Evolutionary conservation across 305 asterid species (phyloP).

Genomic region (Fraxinus albicans): DNA sequence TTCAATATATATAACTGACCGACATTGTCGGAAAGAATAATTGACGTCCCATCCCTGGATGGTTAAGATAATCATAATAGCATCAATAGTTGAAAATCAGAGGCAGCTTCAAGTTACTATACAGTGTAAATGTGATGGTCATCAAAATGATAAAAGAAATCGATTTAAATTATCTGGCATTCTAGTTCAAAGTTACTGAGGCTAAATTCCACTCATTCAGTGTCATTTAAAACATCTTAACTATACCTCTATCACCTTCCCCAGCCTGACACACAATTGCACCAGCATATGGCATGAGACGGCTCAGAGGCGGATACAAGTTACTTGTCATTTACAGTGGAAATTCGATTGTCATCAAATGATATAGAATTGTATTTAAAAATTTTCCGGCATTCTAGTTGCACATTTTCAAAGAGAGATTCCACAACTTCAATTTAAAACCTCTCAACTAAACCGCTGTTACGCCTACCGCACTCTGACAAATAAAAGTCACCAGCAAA

Average conservation of each 20-base stretch:
- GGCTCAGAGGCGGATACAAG: neutral
- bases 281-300: slow-evolving; percentile 17
- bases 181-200: neutral
- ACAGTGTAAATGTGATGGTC: slow-evolving; percentile 10
- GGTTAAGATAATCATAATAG: slow-evolving; percentile 27
- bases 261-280: slow-evolving; percentile 11
- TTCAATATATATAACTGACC: slow-evolving; percentile 87
- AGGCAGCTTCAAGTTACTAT: slow-evolving; percentile 15
- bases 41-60: slow-evolving; percentile 96
- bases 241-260: slow-evolving; percentile 4
- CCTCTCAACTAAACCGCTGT: neutral
- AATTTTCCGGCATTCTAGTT: neutral
- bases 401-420: neutral
- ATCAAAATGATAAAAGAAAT: slow-evolving; percentile 9
- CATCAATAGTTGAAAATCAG: slow-evolving; percentile 24
- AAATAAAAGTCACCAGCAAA: slow-evolving; percentile 16
- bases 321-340: neutral
- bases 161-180: neutral
- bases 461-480: slow-evolving; percentile 6
- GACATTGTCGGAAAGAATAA: slow-evolving; percentile 93
- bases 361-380: neutral
- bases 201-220: slow-evolving; percentile 1
- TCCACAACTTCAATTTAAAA: neutral
- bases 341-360: neutral
- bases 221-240: slow-evolving; percentile 7